Evolutionary conservation across 73 alveolate genomes (phyloP), one percentile per base, ranked within the genome.

Genomic region (Effrenium voratum): DNA sequence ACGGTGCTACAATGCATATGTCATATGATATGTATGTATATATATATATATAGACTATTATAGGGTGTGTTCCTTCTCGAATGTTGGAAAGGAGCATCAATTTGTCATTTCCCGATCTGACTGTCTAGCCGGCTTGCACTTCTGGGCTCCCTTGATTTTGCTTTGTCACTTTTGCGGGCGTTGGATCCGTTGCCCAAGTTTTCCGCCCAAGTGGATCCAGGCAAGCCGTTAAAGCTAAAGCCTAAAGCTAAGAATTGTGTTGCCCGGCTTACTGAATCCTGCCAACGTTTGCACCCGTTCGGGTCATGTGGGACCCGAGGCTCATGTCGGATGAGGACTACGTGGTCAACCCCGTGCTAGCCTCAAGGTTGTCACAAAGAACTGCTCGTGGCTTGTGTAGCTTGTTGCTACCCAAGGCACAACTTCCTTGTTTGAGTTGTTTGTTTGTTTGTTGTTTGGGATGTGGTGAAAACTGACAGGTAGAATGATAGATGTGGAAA

Each of bases 311-410:
- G 1, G 15, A 30, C 41, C 92, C 63, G 19, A 82, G 92, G 92
- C 49, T 82, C 92, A 82, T 82, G 92, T 82, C 92, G 32, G 92
- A 82, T 50, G 92, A 82, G 43, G 92, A 82, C 36, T 82, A 49
- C 26, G 92, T 49, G 50, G 0, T n/a, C 45, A n/a, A 50, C 6
- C 92, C 92, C 2, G 92, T 34, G 24, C 72, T 6, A 6, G 41
- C 63, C 87, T 43, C 59, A 76, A 59, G 5, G 12, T 1, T 22
- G 28, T 26, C 1, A 49, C 34, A 10, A 32, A 36, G 0, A 49
- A 10, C 50, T 30, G 40, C 83, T 72, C 49, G n/a, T n/a, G n/a
- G n/a, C n/a, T n/a, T n/a, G n/a, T n/a, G n/a, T n/a, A n/a, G 0
- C 49, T 72, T 72, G 83, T 38, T 6, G 13, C 13, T 1, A 34